These are phyloP conservation scores for Colletotrichum tanaceti DNA, from an alignment of 2,329 filamentous ascomycete species.

Conservation along the genomic window DNA sequence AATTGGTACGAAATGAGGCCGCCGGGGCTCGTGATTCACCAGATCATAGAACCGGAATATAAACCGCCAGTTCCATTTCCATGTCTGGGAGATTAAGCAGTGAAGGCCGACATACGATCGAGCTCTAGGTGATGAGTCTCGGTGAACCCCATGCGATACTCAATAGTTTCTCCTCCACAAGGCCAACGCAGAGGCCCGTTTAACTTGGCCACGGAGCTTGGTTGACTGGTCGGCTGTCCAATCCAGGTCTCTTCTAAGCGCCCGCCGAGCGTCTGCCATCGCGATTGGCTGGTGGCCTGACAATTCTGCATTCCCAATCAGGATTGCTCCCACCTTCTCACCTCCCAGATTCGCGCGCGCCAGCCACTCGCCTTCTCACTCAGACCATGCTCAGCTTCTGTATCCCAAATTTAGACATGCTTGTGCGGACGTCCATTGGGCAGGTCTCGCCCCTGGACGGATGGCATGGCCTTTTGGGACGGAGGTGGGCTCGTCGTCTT, in stretches of 20 bases:
- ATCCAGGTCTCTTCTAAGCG: constrained; percentile 43
- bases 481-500: constrained; percentile 25
- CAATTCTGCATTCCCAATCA: constrained; percentile 23
- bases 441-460: constrained; percentile 8
- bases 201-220: constrained; percentile 5
- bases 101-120: constrained; percentile 24
- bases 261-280: constrained; percentile 36
- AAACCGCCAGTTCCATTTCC: background rate
- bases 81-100: constrained; percentile 18
- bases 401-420: constrained; percentile 52
- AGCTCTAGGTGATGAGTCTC: constrained; percentile 14
- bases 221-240: constrained; percentile 34
- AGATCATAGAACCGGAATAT: background rate
- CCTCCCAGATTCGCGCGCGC: constrained; percentile 53
- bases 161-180: constrained; percentile 32
- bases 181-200: constrained; percentile 30
- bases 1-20: background rate
- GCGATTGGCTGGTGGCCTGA: constrained; percentile 38
- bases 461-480: constrained; percentile 26
- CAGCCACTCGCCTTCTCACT: constrained; percentile 48
- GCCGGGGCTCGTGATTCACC: background rate
- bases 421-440: constrained; percentile 50
- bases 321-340: constrained; percentile 31
- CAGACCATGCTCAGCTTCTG: constrained; percentile 43
- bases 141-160: constrained; percentile 25